Evolutionary conservation across 1,139 yeast genomes (phyloP), one percentile per base, ranked within the genome.

Genomic region (Schizosaccharomyces versatilis): DNA sequence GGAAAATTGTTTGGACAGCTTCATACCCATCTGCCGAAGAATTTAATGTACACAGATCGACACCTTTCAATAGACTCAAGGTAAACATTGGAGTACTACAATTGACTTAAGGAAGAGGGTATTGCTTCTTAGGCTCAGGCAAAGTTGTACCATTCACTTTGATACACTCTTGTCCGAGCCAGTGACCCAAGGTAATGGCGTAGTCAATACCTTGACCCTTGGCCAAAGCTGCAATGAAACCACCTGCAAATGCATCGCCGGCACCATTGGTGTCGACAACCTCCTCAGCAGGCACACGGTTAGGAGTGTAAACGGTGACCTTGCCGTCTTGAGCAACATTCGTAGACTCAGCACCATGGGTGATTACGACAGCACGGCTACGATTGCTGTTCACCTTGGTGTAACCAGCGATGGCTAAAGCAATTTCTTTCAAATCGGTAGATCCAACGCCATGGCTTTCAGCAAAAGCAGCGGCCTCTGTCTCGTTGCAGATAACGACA

Each of bases 191-290:
- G 63, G 82, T 85, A 60, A 90, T 74, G 58, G 83, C 72, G 54
- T 76, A 72, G 42, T 62, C 68, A 58, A 86, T 67, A 40, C 75
- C 62, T 69, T 82, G 78, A 62, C 81, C 86, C 70, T 81, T 73
- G 56, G 84, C 94, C 62, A 88, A 72, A 59, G 88, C 93, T 59
- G 95, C 95, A 62, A 88, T 71, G 69, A 90, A 90, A 57, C 98
- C 99, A 66, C 95, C 94, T 58, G 97, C 98, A 67, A 90, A 90
- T 32, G 98, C 97, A 68, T 90, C 99, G 69, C 98, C 99, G 52
- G 98, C 98, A 73, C 98, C 98, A 71, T 90, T 90, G 67, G 97
- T 84, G 72, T 90, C 99, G 57, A 76, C 80, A 60, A 90, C 76
- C 69, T 81, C 73, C 54, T 74, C 71, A 59, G 80, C 76, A 63